These are phyloP conservation scores for Knoxdaviesia capensis DNA, from an alignment of 2,329 filamentous ascomycete species.

Conservation along the genomic window DNA sequence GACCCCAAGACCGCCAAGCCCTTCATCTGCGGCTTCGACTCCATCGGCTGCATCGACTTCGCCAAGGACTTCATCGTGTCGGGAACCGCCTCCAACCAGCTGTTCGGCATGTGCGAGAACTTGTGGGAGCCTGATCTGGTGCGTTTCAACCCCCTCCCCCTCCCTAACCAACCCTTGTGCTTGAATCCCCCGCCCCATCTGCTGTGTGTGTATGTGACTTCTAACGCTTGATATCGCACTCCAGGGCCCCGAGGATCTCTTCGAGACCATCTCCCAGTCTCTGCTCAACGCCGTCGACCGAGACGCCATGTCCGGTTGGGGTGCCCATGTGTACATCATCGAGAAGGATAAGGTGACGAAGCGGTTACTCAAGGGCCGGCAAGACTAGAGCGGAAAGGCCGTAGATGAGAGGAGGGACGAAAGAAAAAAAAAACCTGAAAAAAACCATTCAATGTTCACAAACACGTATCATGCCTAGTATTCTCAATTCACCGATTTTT, in stretches of 20 bases:
- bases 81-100: slow-evolving; percentile 87
- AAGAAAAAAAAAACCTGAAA: no score
- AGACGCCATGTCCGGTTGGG: slow-evolving; percentile 94
- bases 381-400: slow-evolving; percentile 42
- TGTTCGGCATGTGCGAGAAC: slow-evolving; percentile 97
- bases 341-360: slow-evolving; percentile 99
- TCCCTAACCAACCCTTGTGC: background rate
- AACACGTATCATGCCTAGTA: no score
- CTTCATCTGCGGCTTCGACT: slow-evolving; percentile 98
- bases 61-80: slow-evolving; percentile 98
- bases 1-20: slow-evolving; percentile 87
- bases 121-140: slow-evolving; percentile 96
- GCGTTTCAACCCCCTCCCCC: slow-evolving; percentile 16
- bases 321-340: slow-evolving; percentile 97
- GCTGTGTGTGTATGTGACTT: background rate
- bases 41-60: slow-evolving; percentile 98
- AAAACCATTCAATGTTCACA: no score
- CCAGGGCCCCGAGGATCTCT: slow-evolving; percentile 78
- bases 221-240: background rate
- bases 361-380: slow-evolving; percentile 91
- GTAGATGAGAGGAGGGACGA: no score
- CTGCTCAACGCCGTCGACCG: slow-evolving; percentile 90
- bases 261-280: slow-evolving; percentile 94
- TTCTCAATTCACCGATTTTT: no score
- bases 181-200: background rate